Base-by-base conservation (phyloP, 2,329 filamentous ascomycete species). In the Sclerotinia sclerotiorum region DNA sequence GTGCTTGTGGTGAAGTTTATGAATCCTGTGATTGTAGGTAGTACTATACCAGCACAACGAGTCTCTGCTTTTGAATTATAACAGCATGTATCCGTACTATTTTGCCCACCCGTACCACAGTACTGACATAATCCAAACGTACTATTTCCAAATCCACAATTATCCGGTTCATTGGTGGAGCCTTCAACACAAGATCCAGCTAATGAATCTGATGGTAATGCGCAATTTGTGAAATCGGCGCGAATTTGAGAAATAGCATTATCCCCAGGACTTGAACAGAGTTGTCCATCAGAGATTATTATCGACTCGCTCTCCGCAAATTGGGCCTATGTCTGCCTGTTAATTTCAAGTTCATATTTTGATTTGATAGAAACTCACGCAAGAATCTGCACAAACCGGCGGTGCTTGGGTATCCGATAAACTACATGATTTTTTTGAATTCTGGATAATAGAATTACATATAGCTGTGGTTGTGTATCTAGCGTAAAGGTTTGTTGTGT, bases 41-140 rank as follows among this genome's bases (percentile, higher is more conserved):
- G 82, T 35, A 85, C 83, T n/a, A 99, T 91, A 63, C 87, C 86
- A 62, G 86, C 81, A 78, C 95, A 99, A 71, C 88, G 86, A 35
- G 81, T 81, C 69, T 92, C 86, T n/a, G 90, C 89, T 70, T 93
- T 84, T 6, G 94, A 88, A 74, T 88, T 93, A 76, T 93, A 90
- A 79, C 95, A 99, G 82, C 95, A 99, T 4, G 94, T 96, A 78
- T 98, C 94, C 63, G 94, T 98, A 13, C 93, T 90, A 79, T 98
- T 98, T 71, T 89, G 87, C 39, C 94, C 93, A 74, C 91, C 94
- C 8, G 88, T 84, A 54, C 87, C 85, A 79, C 95, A 99, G 79
- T 95, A 97, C 5, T 89, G 88, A 81, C 95, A 99, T 48, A 99
- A 84, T 3, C 94, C 93, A 67, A 89, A 78, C 10, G 85, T 87